phyloP scores from a whole-genome alignment of 164 flowering plant genomes.

The Vitis labrusca region DNA sequence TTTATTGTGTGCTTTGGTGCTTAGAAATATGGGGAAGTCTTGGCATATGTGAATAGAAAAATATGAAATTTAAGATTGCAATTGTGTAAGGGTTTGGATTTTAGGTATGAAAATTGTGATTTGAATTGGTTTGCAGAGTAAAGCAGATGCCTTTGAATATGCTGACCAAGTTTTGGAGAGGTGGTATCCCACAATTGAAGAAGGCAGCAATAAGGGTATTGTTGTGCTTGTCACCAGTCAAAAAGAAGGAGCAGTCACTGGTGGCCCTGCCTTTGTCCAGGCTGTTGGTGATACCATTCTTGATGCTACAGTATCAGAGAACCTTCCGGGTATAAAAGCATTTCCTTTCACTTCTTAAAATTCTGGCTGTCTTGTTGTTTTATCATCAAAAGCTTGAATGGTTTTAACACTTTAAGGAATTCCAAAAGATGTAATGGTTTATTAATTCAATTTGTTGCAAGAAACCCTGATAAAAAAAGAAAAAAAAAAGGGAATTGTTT shows the following conservation, averaged over 20 bases:
- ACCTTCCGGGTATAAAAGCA: slow-evolving; percentile 74
- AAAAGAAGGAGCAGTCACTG: slow-evolving; percentile 96
- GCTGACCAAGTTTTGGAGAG: slow-evolving; percentile 91
- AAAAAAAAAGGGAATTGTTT: background rate
- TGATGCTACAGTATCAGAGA: slow-evolving; percentile 88
- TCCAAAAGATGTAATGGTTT: background rate
- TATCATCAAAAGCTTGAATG: background rate
- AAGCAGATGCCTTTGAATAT: slow-evolving; percentile 98
- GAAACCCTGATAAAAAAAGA: background rate
- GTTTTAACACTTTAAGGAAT: too few relatives aligned
- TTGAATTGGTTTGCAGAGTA: slow-evolving; percentile 60
- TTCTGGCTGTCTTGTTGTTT: background rate
- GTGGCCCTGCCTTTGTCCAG: slow-evolving; percentile 88
- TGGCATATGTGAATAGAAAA: too few relatives aligned
- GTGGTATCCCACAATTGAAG: slow-evolving; percentile 92
- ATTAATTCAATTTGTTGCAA: background rate
- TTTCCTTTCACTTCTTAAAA: background rate
- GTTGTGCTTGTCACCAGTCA: slow-evolving; percentile 94
- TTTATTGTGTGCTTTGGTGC: too few relatives aligned
- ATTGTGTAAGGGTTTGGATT: background rate
- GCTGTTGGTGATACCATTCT: slow-evolving; percentile 89
- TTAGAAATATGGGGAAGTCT: too few relatives aligned
- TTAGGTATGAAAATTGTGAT: background rate
- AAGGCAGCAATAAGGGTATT: slow-evolving; percentile 89
- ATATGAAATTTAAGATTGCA: too few relatives aligned